Evolutionary conservation across 495 filamentous ascomycete genomes (phyloP).

Genomic region (Aspergillus cristatus): DNA sequence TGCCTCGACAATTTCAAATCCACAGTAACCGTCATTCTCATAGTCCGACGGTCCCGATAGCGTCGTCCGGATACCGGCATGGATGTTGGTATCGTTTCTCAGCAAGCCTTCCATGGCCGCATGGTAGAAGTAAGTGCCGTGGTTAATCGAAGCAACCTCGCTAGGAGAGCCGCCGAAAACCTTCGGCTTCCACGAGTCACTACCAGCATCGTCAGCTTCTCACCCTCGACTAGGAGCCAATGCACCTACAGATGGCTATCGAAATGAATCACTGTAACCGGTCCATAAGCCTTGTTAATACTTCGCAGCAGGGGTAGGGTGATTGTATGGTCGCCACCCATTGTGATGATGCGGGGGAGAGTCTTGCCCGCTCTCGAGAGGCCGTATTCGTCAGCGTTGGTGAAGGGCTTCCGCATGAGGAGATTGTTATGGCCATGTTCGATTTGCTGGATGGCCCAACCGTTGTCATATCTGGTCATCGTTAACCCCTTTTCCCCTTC

Average conservation of each 20-base stretch:
- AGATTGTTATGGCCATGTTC: slow-evolving; percentile 53
- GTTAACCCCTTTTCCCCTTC: not conserved
- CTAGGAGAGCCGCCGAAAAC: slow-evolving; percentile 62
- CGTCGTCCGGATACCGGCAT: slow-evolving; percentile 76
- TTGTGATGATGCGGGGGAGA: slow-evolving; percentile 53
- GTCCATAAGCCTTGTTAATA: slow-evolving; percentile 56
- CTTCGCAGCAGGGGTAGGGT: slow-evolving; percentile 54
- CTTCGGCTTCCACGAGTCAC: slow-evolving; percentile 57
- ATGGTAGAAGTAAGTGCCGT: slow-evolving; percentile 77
- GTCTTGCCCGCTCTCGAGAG: slow-evolving; percentile 47
- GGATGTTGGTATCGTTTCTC: slow-evolving; percentile 73
- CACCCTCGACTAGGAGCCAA: too few species aligned
- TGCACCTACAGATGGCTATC: slow-evolving; percentile 53
- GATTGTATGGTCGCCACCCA: slow-evolving; percentile 61
- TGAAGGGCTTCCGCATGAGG: slow-evolving; percentile 42
- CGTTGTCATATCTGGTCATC: slow-evolving; percentile 50
- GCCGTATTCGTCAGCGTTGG: slow-evolving; percentile 36
- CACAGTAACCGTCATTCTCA: slow-evolving; percentile 74
- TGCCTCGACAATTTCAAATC: slow-evolving; percentile 74
- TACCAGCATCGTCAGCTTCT: slow-evolving; percentile 6
- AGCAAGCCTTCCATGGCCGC: slow-evolving; percentile 63
- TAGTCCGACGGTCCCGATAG: slow-evolving; percentile 64
- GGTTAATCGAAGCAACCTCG: slow-evolving; percentile 62
- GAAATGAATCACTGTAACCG: slow-evolving; percentile 63
- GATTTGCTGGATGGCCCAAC: slow-evolving; percentile 64